phyloP scores from a whole-genome alignment of 306 rosid genomes.

The Quillaja saponaria region DNA sequence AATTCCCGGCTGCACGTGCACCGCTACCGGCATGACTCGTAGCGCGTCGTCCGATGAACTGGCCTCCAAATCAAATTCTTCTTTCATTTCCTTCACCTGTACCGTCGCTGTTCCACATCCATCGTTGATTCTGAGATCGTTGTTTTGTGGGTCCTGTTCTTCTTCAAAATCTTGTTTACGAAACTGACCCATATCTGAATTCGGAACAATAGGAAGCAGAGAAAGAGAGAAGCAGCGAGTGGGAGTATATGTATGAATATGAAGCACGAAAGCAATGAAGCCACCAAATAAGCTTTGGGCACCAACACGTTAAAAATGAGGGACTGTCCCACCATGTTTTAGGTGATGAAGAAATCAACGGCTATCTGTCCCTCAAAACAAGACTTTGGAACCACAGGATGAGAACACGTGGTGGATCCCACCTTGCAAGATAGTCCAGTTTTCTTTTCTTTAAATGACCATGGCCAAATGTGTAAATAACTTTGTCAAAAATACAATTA shows the following conservation, averaged over 20 bases:
- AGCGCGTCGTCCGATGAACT: conserved; percentile 14
- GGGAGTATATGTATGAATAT: too few relatives aligned
- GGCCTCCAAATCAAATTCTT: conserved; percentile 46
- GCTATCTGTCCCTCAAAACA: conserved; percentile 9
- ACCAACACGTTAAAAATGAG: neutral
- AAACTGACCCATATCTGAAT: conserved; percentile 25
- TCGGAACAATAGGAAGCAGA: neutral
- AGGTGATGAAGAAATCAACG: conserved; percentile 26
- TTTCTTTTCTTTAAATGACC: too few relatives aligned
- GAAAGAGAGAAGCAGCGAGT: neutral
- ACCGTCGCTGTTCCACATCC: neutral
- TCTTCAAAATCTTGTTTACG: conserved; percentile 27
- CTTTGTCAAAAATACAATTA: too few relatives aligned
- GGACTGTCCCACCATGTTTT: neutral
- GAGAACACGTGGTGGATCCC: conserved; percentile 48
- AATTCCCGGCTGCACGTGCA: conserved; percentile 31
- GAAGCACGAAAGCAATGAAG: neutral
- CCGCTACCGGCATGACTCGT: conserved; percentile 38
- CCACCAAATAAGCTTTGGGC: neutral
- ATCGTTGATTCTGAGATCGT: conserved; percentile 38
- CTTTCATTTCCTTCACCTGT: conserved; percentile 39
- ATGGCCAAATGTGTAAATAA: neutral
- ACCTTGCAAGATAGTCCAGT: too few relatives aligned
- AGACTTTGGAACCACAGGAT: conserved; percentile 30
- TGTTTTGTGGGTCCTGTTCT: neutral